Percentiles rank a stretch among this genome's conserved stretches.
phyloP scores from a whole-genome alignment of 345 rosid genomes.

The Euphorbia peplus region DNA sequence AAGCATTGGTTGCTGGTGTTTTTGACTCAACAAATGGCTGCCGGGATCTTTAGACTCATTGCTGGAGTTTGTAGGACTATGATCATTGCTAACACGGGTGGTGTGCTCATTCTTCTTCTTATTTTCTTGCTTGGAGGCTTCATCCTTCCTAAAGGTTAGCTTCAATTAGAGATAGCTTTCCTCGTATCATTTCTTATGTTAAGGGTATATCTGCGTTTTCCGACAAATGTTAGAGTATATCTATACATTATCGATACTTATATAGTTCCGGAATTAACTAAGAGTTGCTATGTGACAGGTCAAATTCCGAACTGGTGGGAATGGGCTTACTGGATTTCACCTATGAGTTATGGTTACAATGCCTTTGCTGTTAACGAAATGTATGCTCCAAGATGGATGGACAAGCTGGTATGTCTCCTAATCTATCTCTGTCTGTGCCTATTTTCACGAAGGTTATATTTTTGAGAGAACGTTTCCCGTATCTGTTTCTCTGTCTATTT shows the following conservation, averaged over 20 bases:
- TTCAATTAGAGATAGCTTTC: too few relatives aligned
- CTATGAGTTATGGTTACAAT: constrained; percentile 64
- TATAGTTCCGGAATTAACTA: too few relatives aligned
- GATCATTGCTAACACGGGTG: constrained; percentile 46
- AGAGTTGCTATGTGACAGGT: constrained; percentile 31
- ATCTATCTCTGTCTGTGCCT: too few relatives aligned
- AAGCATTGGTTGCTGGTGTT: constrained; percentile 53
- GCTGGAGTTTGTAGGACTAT: constrained; percentile 43
- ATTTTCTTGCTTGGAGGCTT: constrained; percentile 57
- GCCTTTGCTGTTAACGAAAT: constrained; percentile 70
- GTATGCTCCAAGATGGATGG: constrained; percentile 82
- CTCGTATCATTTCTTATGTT: too few relatives aligned
- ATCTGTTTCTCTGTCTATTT: too few relatives aligned
- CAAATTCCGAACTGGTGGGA: constrained; percentile 78
- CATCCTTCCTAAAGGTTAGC: constrained; percentile 30
- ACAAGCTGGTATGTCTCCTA: constrained; percentile 39
- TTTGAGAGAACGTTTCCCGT: too few relatives aligned
- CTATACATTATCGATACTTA: too few relatives aligned
- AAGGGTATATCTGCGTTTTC: too few relatives aligned
- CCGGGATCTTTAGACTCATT: constrained; percentile 27
- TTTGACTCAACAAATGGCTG: constrained; percentile 24
- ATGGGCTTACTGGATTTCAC: constrained; percentile 95
- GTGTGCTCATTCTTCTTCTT: constrained; percentile 34
- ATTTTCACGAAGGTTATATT: too few relatives aligned
- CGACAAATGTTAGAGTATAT: too few relatives aligned